Evolutionary conservation across 192 early-diverging fungal species (phyloP).

Genomic region (Coemansia sp.): DNA sequence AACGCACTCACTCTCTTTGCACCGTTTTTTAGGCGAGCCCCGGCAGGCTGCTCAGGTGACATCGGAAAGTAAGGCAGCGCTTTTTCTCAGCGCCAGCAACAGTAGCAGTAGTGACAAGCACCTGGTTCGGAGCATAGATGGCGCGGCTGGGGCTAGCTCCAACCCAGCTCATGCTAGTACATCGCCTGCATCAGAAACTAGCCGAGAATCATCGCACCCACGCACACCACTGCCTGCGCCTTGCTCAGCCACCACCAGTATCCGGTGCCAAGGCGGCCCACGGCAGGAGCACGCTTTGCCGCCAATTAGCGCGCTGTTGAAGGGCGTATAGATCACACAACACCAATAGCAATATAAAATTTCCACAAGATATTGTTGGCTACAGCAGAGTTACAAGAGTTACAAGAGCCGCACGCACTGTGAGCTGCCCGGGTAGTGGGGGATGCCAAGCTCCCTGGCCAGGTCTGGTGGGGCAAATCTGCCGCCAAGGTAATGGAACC

Average conservation of each 20-base stretch:
- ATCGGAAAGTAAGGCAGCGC: conserved; percentile 1
- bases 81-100: background rate
- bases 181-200: conserved; percentile 9
- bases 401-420: conserved; percentile 61
- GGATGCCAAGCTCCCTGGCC: conserved; percentile 66
- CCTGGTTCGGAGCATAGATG: background rate
- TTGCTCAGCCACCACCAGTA: background rate
- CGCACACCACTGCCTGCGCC: conserved; percentile 18
- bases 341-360: conserved; percentile 2
- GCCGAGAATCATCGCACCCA: conserved; percentile 33
- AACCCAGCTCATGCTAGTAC: background rate
- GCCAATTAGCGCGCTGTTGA: conserved; percentile 39
- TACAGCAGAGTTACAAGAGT: background rate
- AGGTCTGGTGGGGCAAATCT: conserved; percentile 81
- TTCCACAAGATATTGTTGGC: background rate
- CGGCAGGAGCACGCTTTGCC: conserved; percentile 21
- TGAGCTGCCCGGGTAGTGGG: conserved; percentile 67
- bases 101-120: background rate
- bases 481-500: conserved; percentile 81
- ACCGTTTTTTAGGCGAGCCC: conserved; percentile 37
- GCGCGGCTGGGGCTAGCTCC: background rate
- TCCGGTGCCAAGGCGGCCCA: conserved; percentile 11
- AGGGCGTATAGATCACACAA: conserved; percentile 8
- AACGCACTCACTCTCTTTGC: background rate
- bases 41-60: conserved; percentile 22